These are phyloP conservation scores for Anacardium occidentale DNA, from an alignment of 345 rosid species.

Conservation along the genomic window DNA sequence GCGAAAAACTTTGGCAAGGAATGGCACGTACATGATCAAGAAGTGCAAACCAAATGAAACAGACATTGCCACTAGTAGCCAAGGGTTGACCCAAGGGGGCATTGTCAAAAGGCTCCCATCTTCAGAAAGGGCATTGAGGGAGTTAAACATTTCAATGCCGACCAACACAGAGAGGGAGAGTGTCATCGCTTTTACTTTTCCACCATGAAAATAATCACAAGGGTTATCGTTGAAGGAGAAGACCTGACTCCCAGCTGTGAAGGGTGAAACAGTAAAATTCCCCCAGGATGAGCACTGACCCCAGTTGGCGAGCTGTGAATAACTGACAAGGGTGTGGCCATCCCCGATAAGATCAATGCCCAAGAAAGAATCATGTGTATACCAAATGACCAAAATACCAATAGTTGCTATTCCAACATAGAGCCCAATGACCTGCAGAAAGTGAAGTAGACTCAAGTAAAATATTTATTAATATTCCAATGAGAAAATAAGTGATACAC, in stretches of 20 bases:
- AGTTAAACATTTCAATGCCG: constrained; percentile 78
- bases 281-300: constrained; percentile 63
- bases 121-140: constrained; percentile 73
- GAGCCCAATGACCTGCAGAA: constrained; percentile 55
- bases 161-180: constrained; percentile 71
- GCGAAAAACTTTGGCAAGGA: constrained; percentile 60
- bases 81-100: constrained; percentile 86
- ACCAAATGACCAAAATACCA: constrained; percentile 67
- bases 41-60: constrained; percentile 66
- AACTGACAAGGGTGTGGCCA: constrained; percentile 58
- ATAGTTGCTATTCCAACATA: constrained; percentile 72
- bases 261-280: constrained; percentile 48
- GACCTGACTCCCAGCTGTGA: constrained; percentile 51
- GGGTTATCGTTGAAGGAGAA: constrained; percentile 47
- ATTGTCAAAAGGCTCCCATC: constrained; percentile 60
- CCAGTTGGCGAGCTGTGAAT: constrained; percentile 68
- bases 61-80: constrained; percentile 63
- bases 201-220: constrained; percentile 58
- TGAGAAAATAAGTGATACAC: neutral
- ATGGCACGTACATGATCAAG: constrained; percentile 62
- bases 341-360: constrained; percentile 61
- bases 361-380: constrained; percentile 54
- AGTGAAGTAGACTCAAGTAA: neutral
- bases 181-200: constrained; percentile 69
- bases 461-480: neutral